Base-by-base conservation (phyloP, 768 basidiomycete species). In the Russula vinacea region DNA sequence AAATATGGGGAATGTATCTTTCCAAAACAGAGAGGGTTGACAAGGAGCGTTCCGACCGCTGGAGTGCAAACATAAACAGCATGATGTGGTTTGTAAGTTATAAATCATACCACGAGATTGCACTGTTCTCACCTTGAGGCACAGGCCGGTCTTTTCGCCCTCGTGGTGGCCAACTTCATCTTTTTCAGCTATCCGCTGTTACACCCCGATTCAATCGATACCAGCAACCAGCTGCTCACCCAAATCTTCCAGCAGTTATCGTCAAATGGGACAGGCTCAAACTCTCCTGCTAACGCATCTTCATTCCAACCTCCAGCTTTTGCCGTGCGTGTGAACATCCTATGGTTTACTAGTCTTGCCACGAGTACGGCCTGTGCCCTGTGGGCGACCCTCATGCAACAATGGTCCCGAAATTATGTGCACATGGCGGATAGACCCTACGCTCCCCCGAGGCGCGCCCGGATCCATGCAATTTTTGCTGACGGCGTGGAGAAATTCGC, bases 61-160 rank as follows among this genome's bases (percentile, higher is more conserved):
- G 29, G 29, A 29, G 29, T 29, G 2, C 29, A 5, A 29, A 29
- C 29, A 29, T 29, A 2, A 29, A 29, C 29, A 29, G 29, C 29
- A 35, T 35, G 35, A 1, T 35, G 35, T 35, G 35, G 35, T 10
- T 35, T 35, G 35, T 35, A 7, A 3, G 35, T 14, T 29, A 29
- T 29, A 16, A 26, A 26, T 39, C 1, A 5, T 19, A 3, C 8
- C 33, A 2, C 14, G 9, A 19, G 13, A 10, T 35, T 35, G 10
- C 4, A 8, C 7, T 19, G 17, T 51, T 16, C 54, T 56, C 37
- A 39, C 13, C 37, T 29, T 16, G 39, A 22, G 16, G 9, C 56
- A n/a, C 17, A 72, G 70, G 66, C 71, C 0, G 71, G 71, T 56
- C 62, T 71, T 17, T 70, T 71, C 60, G 68, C 68, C 26, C 68